Evolutionary conservation across 306 rosid genomes (phyloP), one percentile per base, ranked within the genome.

Genomic region (Fragaria iinumae): DNA sequence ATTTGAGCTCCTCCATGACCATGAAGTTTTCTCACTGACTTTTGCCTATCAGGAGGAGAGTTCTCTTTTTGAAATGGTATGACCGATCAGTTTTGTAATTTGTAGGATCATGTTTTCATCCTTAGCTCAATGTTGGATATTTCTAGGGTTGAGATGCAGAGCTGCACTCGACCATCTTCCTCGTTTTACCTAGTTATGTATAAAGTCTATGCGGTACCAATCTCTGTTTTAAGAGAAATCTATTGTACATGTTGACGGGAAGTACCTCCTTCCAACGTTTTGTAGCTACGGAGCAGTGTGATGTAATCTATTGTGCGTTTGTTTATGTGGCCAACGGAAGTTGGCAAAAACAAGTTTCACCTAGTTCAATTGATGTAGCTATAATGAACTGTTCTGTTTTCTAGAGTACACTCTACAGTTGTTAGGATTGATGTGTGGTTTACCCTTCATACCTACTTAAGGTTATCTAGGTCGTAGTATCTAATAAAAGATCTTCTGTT

Each of bases 41-140:
- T 75, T 82, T 60, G 78, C 53, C 78, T 80, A 80, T 84, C 77
- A 87, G 78, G 85, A 71, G 81, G 87, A 72, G 87, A 84, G 67
- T 83, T 80, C 78, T 87, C 83, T 68, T 77, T 75, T 85, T 76
- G 83, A 77, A 88, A 86, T 76, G 80, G 85, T 84, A 76, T 13
- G 69, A 83, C 86, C 83, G 84, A 80, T 87, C 96, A 90, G 89
- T 90, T 93, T 93, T 93, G 93, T 90, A 85, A 87, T 84, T 57
- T 78, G 80, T 84, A 84, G 83, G 80, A 78, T 83, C 83, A 77
- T 80, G 65, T 87, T 77, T 39, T 75, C 81, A 53, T 82, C 79
- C 70, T 59, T 73, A 81, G 83, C 63, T 80, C 81, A 27, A 27
- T 67, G 27, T 45, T 21, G 59, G 41, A 49, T 69, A 67, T 32